Percentiles rank a stretch among this genome's conserved stretches.
phyloP scores from a whole-genome alignment of 2,329 filamentous ascomycete genomes.

The Exutisphaerella laricina region DNA sequence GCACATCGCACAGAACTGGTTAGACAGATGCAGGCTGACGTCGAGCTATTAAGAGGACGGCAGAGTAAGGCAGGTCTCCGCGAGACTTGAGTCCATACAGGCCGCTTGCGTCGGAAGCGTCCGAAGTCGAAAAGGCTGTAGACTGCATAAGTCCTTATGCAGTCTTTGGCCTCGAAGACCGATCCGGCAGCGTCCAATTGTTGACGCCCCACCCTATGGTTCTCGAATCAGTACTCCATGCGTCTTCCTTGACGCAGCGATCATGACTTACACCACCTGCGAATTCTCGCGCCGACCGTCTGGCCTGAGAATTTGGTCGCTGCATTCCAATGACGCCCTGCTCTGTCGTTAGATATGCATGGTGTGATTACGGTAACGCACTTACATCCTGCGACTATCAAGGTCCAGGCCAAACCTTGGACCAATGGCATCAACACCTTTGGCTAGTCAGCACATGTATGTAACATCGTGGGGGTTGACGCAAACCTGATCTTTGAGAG shows the following conservation, averaged over 20 bases:
- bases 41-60: too few species aligned
- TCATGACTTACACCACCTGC: conserved; percentile 66
- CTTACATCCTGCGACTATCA: conserved; percentile 58
- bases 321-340: conserved; percentile 77
- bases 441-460: conserved; percentile 5
- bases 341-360: neutral
- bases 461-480: conserved; percentile 5
- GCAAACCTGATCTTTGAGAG: conserved; percentile 75
- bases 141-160: neutral
- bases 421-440: conserved; percentile 79
- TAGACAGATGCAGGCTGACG: too few species aligned
- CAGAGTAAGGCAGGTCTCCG: too few species aligned
- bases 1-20: too few species aligned
- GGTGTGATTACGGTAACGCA: neutral
- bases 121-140: too few species aligned
- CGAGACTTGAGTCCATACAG: too few species aligned
- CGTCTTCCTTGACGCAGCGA: too few species aligned
- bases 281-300: conserved; percentile 66
- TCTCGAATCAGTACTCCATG: too few species aligned
- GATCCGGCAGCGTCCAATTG: conserved; percentile 69
- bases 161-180: neutral
- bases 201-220: conserved; percentile 74
- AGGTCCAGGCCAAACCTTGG: conserved; percentile 84
- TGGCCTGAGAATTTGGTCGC: conserved; percentile 70
- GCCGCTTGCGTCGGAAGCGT: too few species aligned